Conservation (phyloP, 2,329 filamentous ascomycete genomes). For the Rugonectria rugulosa region DNA sequence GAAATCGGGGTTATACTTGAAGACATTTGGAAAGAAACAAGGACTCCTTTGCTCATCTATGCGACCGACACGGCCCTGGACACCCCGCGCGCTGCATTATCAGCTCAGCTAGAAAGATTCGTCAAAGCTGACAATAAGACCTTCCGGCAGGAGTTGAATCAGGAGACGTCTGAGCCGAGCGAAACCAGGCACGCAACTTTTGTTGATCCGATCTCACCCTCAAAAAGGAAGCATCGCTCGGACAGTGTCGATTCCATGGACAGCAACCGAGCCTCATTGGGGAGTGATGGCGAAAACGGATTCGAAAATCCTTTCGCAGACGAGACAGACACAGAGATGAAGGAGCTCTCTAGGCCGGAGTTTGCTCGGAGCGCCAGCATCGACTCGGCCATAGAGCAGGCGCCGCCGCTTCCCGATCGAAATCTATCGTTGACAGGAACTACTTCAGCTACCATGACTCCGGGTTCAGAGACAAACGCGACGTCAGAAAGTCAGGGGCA, state of each 20-base stretch:
- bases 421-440: conserved; percentile 30
- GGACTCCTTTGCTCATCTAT: conserved; percentile 59
- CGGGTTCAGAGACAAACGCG: conserved; percentile 36
- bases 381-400: conserved; percentile 21
- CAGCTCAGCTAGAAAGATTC: conserved; percentile 54
- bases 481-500: conserved; percentile 15
- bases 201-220: conserved; percentile 53
- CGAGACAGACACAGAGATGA: conserved; percentile 38
- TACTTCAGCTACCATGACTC: conserved; percentile 37
- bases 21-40: conserved; percentile 57
- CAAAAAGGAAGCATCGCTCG: conserved; percentile 55
- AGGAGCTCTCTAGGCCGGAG: conserved; percentile 28
- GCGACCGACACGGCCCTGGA: conserved; percentile 52
- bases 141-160: conserved; percentile 58
- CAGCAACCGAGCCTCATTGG: conserved; percentile 54
- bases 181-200: conserved; percentile 29
- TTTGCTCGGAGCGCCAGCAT: conserved; percentile 27
- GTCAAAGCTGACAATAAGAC: conserved; percentile 59
- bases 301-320: conserved; percentile 44
- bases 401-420: conserved; percentile 19
- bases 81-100: conserved; percentile 43
- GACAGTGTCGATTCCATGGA: conserved; percentile 57
- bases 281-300: conserved; percentile 47
- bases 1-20: conserved; percentile 53
- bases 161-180: conserved; percentile 42